Evolutionary conservation across 2,329 filamentous ascomycete species (phyloP).

Genomic region (Aureobasidium pullulans): DNA sequence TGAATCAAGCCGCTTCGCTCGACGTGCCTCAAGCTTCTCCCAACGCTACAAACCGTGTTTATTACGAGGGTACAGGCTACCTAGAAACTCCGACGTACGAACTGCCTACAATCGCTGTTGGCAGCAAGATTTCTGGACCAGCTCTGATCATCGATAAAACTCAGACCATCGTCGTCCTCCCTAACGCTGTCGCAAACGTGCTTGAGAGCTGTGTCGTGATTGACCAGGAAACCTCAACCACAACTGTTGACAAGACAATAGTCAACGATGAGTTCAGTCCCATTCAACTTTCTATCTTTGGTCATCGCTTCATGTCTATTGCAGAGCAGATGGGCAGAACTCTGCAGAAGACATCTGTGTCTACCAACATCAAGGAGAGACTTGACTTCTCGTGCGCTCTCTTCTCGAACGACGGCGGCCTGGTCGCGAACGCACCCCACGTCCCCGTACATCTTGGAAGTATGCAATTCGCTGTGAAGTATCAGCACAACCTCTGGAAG

Average conservation of each 20-base stretch:
- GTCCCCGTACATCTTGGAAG: slow-evolving; percentile 36
- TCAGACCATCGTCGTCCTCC: slow-evolving; percentile 39
- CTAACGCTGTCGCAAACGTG: slow-evolving; percentile 30
- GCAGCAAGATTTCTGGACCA: slow-evolving; percentile 23
- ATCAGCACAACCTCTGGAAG: slow-evolving; percentile 21
- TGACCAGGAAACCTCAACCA: slow-evolving; percentile 22
- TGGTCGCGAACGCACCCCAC: slow-evolving; percentile 37
- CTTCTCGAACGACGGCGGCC: slow-evolving; percentile 35
- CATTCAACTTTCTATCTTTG: slow-evolving; percentile 48
- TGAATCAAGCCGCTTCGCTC: not conserved
- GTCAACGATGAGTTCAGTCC: slow-evolving; percentile 36
- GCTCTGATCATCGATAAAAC: slow-evolving; percentile 34
- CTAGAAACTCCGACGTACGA: slow-evolving; percentile 21
- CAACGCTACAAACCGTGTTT: slow-evolving; percentile 16
- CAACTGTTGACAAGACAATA: slow-evolving; percentile 12
- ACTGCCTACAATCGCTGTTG: slow-evolving; percentile 19
- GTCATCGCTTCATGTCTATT: slow-evolving; percentile 52
- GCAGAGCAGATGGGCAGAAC: slow-evolving; percentile 54
- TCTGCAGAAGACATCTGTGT: slow-evolving; percentile 49
- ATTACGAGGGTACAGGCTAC: slow-evolving; percentile 21
- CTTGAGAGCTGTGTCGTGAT: slow-evolving; percentile 34
- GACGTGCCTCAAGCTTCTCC: not conserved
- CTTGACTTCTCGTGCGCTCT: slow-evolving; percentile 39
- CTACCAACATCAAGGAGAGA: slow-evolving; percentile 41
- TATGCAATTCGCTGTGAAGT: slow-evolving; percentile 22